Percentiles rank a stretch among this genome's conserved stretches.
Evolutionary conservation across 2,329 filamentous ascomycete species (phyloP).

Genomic region (Spiromastix sp.): DNA sequence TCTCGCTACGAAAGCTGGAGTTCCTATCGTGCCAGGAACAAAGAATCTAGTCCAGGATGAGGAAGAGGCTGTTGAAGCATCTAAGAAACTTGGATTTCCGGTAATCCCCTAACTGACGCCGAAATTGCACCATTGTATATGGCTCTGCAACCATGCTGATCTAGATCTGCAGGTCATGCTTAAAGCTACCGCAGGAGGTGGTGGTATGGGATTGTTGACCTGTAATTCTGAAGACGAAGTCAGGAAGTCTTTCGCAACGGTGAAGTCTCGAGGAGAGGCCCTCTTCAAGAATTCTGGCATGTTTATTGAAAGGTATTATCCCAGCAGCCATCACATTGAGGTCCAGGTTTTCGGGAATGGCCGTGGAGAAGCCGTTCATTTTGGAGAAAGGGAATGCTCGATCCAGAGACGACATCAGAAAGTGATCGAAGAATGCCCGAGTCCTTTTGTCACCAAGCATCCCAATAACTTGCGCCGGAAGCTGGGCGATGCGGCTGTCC

Average conservation of each 20-base stretch:
- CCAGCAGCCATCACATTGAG: conserved; percentile 72
- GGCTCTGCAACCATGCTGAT: background rate
- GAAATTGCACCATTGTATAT: background rate
- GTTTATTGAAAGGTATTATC: conserved; percentile 75
- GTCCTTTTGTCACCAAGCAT: conserved; percentile 49
- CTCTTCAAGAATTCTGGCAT: conserved; percentile 78
- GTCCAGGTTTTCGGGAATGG: conserved; percentile 85
- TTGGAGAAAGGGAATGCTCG: conserved; percentile 82
- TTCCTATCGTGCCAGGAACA: conserved; percentile 47
- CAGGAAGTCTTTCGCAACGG: conserved; percentile 56
- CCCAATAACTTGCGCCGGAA: conserved; percentile 52
- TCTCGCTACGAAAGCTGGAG: conserved; percentile 41
- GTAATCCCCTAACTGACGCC: conserved; percentile 17
- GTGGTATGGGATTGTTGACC: conserved; percentile 76
- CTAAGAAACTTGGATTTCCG: conserved; percentile 39
- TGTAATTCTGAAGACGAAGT: conserved; percentile 62
- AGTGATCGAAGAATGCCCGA: conserved; percentile 80
- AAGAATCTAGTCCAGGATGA: conserved; percentile 38
- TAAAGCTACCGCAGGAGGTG: conserved; percentile 72
- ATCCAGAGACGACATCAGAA: conserved; percentile 83
- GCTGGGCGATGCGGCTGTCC: conserved; percentile 59
- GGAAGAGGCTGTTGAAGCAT: conserved; percentile 37
- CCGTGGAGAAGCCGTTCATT: conserved; percentile 65
- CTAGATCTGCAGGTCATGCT: conserved; percentile 45
- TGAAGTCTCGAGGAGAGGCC: conserved; percentile 63